Evolutionary conservation across 371 early-diverging fungal genomes (phyloP).

Genomic region (Capniomyces stellatus): DNA sequence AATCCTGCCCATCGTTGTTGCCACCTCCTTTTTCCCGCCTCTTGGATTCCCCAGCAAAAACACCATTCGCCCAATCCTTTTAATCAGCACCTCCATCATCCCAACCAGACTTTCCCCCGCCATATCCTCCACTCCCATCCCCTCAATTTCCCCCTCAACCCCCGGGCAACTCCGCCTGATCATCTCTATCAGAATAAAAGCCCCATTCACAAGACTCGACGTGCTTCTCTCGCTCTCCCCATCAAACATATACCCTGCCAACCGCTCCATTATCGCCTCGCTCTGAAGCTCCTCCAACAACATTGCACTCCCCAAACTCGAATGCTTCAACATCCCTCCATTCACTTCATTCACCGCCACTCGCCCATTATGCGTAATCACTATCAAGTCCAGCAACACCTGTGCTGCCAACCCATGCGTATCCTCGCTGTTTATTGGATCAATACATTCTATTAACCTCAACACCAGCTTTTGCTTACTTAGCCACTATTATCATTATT

Average conservation of each 20-base stretch:
- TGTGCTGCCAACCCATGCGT: conserved; percentile 75
- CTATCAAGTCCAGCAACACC: conserved; percentile 77
- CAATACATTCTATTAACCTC: conserved; percentile 49
- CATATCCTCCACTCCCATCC: not conserved
- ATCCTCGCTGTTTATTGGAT: conserved; percentile 57
- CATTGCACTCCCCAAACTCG: not conserved
- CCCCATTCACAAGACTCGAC: conserved; percentile 73
- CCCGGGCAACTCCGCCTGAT: conserved; percentile 61
- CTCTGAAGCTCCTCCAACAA: conserved; percentile 69
- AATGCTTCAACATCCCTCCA: not conserved
- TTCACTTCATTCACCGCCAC: conserved; percentile 33
- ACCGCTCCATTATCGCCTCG: conserved; percentile 37
- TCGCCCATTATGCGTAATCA: conserved; percentile 60
- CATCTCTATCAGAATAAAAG: conserved; percentile 85
- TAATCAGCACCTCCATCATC: conserved; percentile 57
- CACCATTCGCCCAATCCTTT: conserved; percentile 28
- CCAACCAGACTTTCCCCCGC: conserved; percentile 40
- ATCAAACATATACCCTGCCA: conserved; percentile 79
- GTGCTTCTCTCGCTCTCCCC: conserved; percentile 49
- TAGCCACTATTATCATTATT: too few species aligned
- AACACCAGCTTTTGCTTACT: conserved; percentile 56
- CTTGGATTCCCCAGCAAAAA: conserved; percentile 16
- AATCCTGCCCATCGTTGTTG: conserved; percentile 16
- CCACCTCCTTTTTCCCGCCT: conserved; percentile 8
- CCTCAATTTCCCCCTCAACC: conserved; percentile 4